phyloP scores from a whole-genome alignment of 2,329 filamentous ascomycete genomes.

The Curvularia eragrostidis region DNA sequence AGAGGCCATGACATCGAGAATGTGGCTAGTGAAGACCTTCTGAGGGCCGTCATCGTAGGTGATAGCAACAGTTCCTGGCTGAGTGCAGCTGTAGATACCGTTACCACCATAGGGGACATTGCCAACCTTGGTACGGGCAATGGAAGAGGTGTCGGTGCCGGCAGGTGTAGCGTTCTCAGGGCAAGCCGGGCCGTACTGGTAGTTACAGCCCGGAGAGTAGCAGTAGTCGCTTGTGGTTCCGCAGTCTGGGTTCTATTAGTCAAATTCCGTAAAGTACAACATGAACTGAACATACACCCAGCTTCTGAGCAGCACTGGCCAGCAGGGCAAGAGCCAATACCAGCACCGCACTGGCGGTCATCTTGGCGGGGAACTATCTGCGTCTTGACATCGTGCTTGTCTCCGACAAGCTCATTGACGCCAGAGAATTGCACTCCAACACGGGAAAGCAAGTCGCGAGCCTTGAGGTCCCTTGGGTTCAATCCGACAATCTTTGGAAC shows the following conservation, averaged over 20 bases:
- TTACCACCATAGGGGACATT: conserved; percentile 62
- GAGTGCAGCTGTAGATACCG: conserved; percentile 62
- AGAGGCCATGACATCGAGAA: conserved; percentile 66
- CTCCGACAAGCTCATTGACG: conserved; percentile 24
- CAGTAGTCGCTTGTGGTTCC: conserved; percentile 64
- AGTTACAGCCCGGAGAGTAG: conserved; percentile 66
- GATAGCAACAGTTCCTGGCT: conserved; percentile 65
- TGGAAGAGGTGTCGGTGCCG: conserved; percentile 62
- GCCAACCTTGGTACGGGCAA: conserved; percentile 62
- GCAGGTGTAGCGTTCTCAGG: conserved; percentile 64
- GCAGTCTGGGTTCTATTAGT: conserved; percentile 52
- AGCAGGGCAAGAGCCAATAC: conserved; percentile 39
- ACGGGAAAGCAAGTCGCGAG: conserved; percentile 41
- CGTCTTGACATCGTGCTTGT: conserved; percentile 20
- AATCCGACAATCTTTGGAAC: conserved; percentile 46
- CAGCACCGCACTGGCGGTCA: conserved; percentile 44
- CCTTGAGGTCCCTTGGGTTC: conserved; percentile 46
- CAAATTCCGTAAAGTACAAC: not conserved
- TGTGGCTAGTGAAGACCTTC: conserved; percentile 65
- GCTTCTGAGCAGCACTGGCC: conserved; percentile 46
- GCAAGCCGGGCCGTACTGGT: conserved; percentile 66
- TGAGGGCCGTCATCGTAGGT: conserved; percentile 72
- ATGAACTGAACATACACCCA: conserved; percentile 34
- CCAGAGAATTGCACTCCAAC: conserved; percentile 36
- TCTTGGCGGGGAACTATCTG: conserved; percentile 38